phyloP scores from a whole-genome alignment of 495 filamentous ascomycete genomes.

The Glutinoglossum americanum region DNA sequence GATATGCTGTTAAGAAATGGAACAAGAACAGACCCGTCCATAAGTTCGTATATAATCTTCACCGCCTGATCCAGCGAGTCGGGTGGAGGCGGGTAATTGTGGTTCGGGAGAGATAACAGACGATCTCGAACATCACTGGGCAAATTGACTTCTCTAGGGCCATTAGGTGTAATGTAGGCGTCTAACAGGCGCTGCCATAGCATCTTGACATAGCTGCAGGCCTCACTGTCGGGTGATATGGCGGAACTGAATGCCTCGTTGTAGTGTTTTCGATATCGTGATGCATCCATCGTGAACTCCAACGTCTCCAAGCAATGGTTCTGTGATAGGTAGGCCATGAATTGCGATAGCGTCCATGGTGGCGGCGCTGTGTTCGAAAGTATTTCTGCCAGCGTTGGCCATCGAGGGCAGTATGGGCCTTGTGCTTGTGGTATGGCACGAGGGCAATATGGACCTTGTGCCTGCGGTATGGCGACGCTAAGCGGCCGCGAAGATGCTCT shows the following conservation, averaged over 20 bases:
- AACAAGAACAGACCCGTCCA: conserved; percentile 86
- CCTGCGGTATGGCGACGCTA: conserved; percentile 36
- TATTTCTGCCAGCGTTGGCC: conserved; percentile 71
- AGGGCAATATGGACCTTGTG: conserved; percentile 37
- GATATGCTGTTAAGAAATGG: conserved; percentile 45
- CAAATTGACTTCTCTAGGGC: conserved; percentile 81
- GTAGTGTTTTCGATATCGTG: conserved; percentile 68
- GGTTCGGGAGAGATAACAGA: conserved; percentile 41
- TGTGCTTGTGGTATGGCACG: conserved; percentile 34
- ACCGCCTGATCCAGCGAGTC: conserved; percentile 73
- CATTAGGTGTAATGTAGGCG: conserved; percentile 59
- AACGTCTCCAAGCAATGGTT: conserved; percentile 95
- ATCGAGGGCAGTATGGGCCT: conserved; percentile 45
- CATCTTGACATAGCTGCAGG: conserved; percentile 49
- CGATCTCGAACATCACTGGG: conserved; percentile 66
- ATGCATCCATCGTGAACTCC: conserved; percentile 91
- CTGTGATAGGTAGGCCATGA: conserved; percentile 92
- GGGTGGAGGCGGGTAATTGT: conserved; percentile 48
- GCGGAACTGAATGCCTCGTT: conserved; percentile 24
- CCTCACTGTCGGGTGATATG: conserved; percentile 24
- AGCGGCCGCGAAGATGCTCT: conserved; percentile 29
- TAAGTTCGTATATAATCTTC: conserved; percentile 75
- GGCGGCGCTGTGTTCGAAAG: conserved; percentile 68
- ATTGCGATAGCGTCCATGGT: conserved; percentile 82
- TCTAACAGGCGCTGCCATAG: conserved; percentile 44